A percentile compares a stretch with the other conserved stretches of the same genome.
Conservation (phyloP, 352 stramenopile genomes). For the Phytophthora citricola region DNA sequence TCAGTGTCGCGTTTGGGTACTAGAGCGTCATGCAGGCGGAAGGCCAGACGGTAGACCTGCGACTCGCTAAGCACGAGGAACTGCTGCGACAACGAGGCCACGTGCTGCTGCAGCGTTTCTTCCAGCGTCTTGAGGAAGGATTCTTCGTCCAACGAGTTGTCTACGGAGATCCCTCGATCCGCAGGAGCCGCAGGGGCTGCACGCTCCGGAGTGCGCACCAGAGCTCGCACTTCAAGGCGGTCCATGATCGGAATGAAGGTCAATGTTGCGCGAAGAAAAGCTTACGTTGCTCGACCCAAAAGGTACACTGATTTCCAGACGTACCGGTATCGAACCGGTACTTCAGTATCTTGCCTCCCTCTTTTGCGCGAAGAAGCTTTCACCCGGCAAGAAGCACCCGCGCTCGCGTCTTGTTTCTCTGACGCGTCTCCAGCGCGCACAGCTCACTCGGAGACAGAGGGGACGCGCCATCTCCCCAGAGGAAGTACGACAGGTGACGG, state of each 20-base stretch:
- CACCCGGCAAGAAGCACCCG: constrained; percentile 5
- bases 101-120: constrained; percentile 71
- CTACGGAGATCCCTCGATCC: constrained; percentile 48
- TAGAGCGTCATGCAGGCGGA: constrained; percentile 74
- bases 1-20: constrained; percentile 74
- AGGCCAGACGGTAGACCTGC: constrained; percentile 74
- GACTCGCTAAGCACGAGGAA: constrained; percentile 72
- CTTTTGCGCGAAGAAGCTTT: constrained; percentile 15
- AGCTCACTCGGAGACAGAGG: constrained; percentile 9
- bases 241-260: constrained; percentile 37
- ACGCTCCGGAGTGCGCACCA: constrained; percentile 27
- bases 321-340: too few relatives aligned
- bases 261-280: too few relatives aligned
- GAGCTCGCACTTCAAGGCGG: constrained; percentile 64
- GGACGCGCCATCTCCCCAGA: constrained; percentile 13
- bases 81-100: constrained; percentile 47
- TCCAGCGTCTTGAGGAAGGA: constrained; percentile 72
- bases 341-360: too few relatives aligned
- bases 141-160: constrained; percentile 60
- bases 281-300: too few relatives aligned
- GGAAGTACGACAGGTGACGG: constrained; percentile 36
- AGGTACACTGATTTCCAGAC: too few relatives aligned
- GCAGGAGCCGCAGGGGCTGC: not conserved
- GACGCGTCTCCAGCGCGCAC: constrained; percentile 4
- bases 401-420: too few relatives aligned